Percentiles rank a stretch among this genome's conserved stretches.
These are phyloP conservation scores for Haplosporangium sp. DNA, from an alignment of 371 early-diverging fungal species.

Conservation along the genomic window DNA sequence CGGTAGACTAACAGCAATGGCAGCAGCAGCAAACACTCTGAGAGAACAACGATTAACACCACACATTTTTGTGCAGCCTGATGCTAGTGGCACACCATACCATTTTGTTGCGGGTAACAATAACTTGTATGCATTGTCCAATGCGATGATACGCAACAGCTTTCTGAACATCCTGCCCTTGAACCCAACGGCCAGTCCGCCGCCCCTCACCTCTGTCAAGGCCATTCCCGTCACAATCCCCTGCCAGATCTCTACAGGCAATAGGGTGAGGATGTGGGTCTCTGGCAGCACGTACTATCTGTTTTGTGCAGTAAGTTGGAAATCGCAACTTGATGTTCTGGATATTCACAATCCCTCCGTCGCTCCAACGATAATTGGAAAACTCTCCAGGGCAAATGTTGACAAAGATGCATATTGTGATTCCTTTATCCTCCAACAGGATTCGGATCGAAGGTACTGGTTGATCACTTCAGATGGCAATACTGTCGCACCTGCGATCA, in stretches of 20 bases:
- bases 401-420: background rate
- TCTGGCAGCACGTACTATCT: conserved; percentile 14
- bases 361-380: background rate
- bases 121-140: conserved; percentile 12
- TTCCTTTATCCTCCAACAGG: too few species aligned
- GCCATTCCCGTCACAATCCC: background rate
- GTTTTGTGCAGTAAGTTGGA: conserved; percentile 10
- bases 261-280: background rate
- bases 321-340: background rate
- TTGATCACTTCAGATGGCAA: conserved; percentile 14
- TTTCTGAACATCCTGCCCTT: conserved; percentile 17
- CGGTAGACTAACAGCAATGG: background rate
- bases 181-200: conserved; percentile 1
- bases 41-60: background rate
- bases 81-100: conserved; percentile 1
- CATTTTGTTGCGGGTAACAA: conserved; percentile 1
- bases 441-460: background rate
- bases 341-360: background rate
- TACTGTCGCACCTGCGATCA: background rate
- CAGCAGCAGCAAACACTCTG: background rate
- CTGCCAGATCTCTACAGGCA: background rate
- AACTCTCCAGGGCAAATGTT: background rate
- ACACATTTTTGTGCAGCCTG: background rate
- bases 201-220: conserved; percentile 2
- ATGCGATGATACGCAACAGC: background rate